Evolutionary conservation across 2,329 filamentous ascomycete genomes (phyloP).

Genomic region (Chaetomiaceae sp.): DNA sequence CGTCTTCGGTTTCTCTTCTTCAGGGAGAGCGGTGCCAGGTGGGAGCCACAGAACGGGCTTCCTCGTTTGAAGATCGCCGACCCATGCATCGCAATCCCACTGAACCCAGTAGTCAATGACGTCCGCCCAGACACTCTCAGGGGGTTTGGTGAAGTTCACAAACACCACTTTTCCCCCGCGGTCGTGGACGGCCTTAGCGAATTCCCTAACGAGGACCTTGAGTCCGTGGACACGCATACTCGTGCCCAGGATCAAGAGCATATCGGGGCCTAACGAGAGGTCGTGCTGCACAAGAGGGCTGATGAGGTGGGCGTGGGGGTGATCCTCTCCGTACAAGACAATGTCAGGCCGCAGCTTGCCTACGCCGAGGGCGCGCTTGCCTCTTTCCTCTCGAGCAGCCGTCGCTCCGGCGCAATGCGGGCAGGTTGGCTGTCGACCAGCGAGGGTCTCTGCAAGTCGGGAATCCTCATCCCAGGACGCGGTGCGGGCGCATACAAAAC

Average conservation of each 20-base stretch:
- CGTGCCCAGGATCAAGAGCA: conserved; percentile 66
- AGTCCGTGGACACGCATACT: conserved; percentile 67
- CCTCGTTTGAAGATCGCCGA: conserved; percentile 55
- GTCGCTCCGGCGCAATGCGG: conserved; percentile 61
- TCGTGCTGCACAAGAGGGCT: conserved; percentile 66
- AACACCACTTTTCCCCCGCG: conserved; percentile 66
- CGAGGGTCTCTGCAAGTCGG: conserved; percentile 53
- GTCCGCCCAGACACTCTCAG: conserved; percentile 68
- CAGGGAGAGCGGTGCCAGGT: conserved; percentile 35
- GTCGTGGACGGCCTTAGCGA: conserved; percentile 66
- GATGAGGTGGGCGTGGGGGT: conserved; percentile 64
- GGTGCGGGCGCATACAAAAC: conserved; percentile 56
- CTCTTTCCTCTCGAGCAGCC: conserved; percentile 57
- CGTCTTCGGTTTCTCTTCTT: conserved; percentile 40
- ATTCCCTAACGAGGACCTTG: conserved; percentile 66
- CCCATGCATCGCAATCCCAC: conserved; percentile 73
- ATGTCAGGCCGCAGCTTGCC: conserved; percentile 68
- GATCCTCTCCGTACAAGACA: conserved; percentile 70
- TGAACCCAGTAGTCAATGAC: conserved; percentile 70
- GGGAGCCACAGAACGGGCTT: conserved; percentile 58
- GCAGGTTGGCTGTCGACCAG: conserved; percentile 63
- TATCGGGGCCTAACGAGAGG: conserved; percentile 58
- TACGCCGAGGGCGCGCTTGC: conserved; percentile 63
- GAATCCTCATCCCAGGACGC: conserved; percentile 57
- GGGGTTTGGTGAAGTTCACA: conserved; percentile 67